Conservation (phyloP, 495 filamentous ascomycete species). For the Hypoxylon lenormandii region DNA sequence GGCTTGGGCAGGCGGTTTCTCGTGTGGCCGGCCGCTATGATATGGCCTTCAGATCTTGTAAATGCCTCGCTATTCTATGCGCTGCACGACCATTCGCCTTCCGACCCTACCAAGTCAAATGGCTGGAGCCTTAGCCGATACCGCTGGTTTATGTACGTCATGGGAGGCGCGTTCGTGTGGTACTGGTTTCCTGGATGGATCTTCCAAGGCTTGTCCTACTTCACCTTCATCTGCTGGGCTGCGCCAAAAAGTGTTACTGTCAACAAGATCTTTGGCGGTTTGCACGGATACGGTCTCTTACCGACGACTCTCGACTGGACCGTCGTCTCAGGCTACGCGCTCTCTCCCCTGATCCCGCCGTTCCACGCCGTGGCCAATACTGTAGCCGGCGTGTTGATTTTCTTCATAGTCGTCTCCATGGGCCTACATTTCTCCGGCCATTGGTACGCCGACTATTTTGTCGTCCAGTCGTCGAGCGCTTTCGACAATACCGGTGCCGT, state of each 20-base stretch:
- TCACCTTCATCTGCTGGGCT: conserved; percentile 73
- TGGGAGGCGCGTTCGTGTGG: conserved; percentile 65
- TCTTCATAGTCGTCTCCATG: conserved; percentile 64
- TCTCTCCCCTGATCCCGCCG: conserved; percentile 74
- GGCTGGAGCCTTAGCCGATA: conserved; percentile 76
- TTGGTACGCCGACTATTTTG: conserved; percentile 72
- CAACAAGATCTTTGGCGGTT: conserved; percentile 76
- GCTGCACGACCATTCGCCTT: conserved; percentile 71
- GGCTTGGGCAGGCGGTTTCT: conserved; percentile 74
- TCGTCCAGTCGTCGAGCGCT: conserved; percentile 65
- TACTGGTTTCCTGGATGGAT: conserved; percentile 72
- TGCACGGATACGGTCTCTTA: conserved; percentile 69
- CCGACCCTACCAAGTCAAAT: conserved; percentile 68
- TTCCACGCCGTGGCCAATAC: conserved; percentile 74
- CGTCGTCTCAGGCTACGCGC: conserved; percentile 71
- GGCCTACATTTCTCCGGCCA: conserved; percentile 73
- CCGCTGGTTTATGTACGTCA: conserved; percentile 72
- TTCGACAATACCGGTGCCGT: conserved; percentile 71
- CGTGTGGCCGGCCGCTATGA: conserved; percentile 74
- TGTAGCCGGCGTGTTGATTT: conserved; percentile 66
- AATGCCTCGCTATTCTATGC: conserved; percentile 74
- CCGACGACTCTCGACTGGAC: conserved; percentile 75
- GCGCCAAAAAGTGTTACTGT: conserved; percentile 71
- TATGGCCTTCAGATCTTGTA: conserved; percentile 76
- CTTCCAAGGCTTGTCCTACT: conserved; percentile 68